A percentile compares a stretch with the other conserved stretches of the same genome.
Evolutionary conservation across 2,329 filamentous ascomycete genomes (phyloP).

Genomic region (Podosphaera xanthii): DNA sequence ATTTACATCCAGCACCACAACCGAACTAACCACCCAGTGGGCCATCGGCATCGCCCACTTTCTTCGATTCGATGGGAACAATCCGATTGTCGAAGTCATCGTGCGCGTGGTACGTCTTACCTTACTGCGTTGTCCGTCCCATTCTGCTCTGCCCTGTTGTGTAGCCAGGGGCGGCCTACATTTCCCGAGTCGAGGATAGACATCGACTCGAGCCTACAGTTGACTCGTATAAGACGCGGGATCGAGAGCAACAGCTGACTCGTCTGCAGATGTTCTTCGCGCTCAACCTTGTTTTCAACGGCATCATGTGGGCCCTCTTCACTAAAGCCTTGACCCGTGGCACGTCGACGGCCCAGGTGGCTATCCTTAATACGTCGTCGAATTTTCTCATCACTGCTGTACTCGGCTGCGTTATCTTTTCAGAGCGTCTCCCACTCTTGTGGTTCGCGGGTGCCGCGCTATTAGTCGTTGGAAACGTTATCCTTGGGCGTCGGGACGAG

Average conservation of each 20-base stretch:
- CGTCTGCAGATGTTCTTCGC: conserved; percentile 36
- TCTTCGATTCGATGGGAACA: conserved; percentile 22
- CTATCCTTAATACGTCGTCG: conserved; percentile 59
- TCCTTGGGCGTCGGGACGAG: conserved; percentile 50
- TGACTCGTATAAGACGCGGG: background rate
- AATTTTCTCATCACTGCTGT: conserved; percentile 64
- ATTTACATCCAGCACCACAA: conserved; percentile 24
- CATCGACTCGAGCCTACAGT: too few relatives aligned
- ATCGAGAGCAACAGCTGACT: background rate
- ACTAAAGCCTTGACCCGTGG: conserved; percentile 54
- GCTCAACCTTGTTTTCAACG: conserved; percentile 24
- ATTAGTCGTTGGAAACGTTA: conserved; percentile 54
- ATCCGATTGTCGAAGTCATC: conserved; percentile 24
- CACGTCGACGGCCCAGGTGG: conserved; percentile 55
- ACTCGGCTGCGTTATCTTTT: conserved; percentile 46
- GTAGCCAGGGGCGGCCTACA: too few relatives aligned
- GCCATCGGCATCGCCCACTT: conserved; percentile 22
- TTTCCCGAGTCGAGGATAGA: background rate
- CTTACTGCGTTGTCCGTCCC: too few relatives aligned
- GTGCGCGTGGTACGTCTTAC: conserved; percentile 25
- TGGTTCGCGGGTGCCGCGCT: conserved; percentile 58
- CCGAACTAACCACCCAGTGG: conserved; percentile 29
- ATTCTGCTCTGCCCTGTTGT: too few relatives aligned
- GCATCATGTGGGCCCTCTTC: conserved; percentile 59
- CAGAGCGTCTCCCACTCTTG: conserved; percentile 44